These are phyloP conservation scores for Sherardia arvensis DNA, from an alignment of 257 asterid genomes.

Conservation along the genomic window DNA sequence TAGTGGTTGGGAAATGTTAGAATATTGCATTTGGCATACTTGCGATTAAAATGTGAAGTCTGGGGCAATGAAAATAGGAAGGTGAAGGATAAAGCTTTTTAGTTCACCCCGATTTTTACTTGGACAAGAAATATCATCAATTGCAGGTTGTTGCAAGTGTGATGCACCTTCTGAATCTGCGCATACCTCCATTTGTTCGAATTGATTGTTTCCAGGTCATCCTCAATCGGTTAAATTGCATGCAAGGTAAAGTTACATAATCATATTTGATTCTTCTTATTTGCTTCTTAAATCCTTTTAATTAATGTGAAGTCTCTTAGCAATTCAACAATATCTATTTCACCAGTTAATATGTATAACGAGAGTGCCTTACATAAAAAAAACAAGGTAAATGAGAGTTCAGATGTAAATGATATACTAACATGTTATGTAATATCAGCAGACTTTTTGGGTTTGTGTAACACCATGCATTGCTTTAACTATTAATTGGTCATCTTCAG, in stretches of 20 bases:
- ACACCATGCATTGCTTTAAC: not conserved
- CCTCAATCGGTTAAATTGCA: constrained; percentile 5
- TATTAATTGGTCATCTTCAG: not conserved
- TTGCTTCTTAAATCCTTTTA: not conserved
- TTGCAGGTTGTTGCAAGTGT: constrained; percentile 13
- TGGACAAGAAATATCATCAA: not conserved
- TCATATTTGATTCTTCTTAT: not conserved
- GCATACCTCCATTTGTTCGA: constrained; percentile 15
- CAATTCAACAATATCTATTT: not conserved
- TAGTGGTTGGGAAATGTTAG: not conserved
- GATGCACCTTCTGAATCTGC: constrained; percentile 10
- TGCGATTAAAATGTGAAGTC: not conserved
- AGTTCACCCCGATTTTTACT: not conserved
- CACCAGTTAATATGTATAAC: not conserved
- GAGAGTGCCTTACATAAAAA: not conserved
- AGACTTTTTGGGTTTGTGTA: not conserved
- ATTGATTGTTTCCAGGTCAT: constrained; percentile 18
- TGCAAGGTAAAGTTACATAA: constrained; percentile 9
- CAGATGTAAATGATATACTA: not conserved
- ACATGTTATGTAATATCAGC: not conserved
- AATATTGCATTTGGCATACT: too few species aligned
- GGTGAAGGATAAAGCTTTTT: not conserved
- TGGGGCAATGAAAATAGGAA: not conserved
- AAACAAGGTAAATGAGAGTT: not conserved
- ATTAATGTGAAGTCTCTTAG: not conserved